Conservation (phyloP, 2,329 filamentous ascomycete genomes). For the Aspergillus sp. region DNA sequence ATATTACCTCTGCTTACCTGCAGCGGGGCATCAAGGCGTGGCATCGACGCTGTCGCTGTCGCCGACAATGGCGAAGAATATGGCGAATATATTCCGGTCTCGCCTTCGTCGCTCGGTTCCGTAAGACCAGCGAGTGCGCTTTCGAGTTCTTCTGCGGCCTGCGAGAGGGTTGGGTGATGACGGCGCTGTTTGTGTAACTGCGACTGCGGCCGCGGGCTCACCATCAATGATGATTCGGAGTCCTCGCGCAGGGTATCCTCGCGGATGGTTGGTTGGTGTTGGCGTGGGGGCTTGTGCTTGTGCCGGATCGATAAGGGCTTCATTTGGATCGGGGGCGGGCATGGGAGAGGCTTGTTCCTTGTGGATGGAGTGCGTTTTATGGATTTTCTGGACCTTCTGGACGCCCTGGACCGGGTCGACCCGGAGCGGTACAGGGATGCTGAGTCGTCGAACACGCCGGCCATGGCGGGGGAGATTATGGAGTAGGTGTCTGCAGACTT, state of each 20-base stretch:
- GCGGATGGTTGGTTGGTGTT: not conserved
- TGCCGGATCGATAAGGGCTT: slow-evolving; percentile 29
- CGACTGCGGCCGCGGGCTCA: not conserved
- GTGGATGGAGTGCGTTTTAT: slow-evolving; percentile 17
- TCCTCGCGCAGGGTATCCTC: slow-evolving; percentile 6
- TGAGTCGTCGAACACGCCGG: slow-evolving; percentile 37
- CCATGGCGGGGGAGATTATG: slow-evolving; percentile 23
- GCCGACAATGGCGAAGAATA: too few relatives aligned
- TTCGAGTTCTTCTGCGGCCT: slow-evolving; percentile 40
- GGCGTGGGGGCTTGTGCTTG: slow-evolving; percentile 4
- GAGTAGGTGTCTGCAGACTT: slow-evolving; percentile 26
- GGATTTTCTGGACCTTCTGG: slow-evolving; percentile 2
- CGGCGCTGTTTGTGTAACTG: not conserved
- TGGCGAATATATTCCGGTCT: too few relatives aligned
- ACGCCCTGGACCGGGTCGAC: slow-evolving; percentile 14
- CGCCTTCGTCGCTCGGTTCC: slow-evolving; percentile 6
- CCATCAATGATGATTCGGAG: slow-evolving; percentile 5
- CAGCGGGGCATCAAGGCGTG: slow-evolving; percentile 28
- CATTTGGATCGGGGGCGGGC: slow-evolving; percentile 33
- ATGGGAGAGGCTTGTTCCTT: slow-evolving; percentile 43
- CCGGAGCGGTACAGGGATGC: slow-evolving; percentile 13
- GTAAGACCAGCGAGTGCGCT: slow-evolving; percentile 30
- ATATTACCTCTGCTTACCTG: slow-evolving; percentile 37
- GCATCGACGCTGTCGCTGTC: not conserved
- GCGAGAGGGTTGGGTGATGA: slow-evolving; percentile 26